phyloP scores from a whole-genome alignment of 2,329 filamentous ascomycete species.

The Scytalidium lignicola region DNA sequence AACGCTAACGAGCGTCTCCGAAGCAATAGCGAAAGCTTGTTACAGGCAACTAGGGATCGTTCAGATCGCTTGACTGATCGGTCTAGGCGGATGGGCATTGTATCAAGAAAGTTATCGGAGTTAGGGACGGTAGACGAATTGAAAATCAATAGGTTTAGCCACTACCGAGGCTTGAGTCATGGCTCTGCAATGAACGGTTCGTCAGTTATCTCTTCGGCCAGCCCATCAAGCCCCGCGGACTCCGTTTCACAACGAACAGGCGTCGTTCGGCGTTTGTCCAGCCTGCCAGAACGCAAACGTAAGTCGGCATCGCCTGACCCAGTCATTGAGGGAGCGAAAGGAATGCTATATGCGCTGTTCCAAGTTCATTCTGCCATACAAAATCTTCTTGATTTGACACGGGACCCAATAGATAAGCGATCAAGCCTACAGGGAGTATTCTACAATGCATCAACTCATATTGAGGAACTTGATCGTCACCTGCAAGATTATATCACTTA shows the following conservation, averaged over 20 bases:
- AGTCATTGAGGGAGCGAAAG: constrained; percentile 59
- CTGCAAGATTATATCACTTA: constrained; percentile 56
- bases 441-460: constrained; percentile 62
- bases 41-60: constrained; percentile 39
- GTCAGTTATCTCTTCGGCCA: constrained; percentile 26
- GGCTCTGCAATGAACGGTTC: constrained; percentile 55
- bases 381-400: constrained; percentile 56
- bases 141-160: constrained; percentile 58
- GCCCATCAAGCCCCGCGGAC: constrained; percentile 57
- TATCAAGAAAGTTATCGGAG: constrained; percentile 55
- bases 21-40: constrained; percentile 59
- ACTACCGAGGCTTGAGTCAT: constrained; percentile 61
- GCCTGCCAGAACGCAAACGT: constrained; percentile 56
- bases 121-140: constrained; percentile 59
- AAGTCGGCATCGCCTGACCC: constrained; percentile 58
- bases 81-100: constrained; percentile 58
- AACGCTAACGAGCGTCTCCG: constrained; percentile 63
- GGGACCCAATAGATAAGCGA: constrained; percentile 54
- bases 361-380: constrained; percentile 65
- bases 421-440: constrained; percentile 63
- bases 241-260: constrained; percentile 50
- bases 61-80: constrained; percentile 48
- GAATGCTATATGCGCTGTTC: constrained; percentile 61
- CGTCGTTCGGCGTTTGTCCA: constrained; percentile 58
- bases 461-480: constrained; percentile 60